Evolutionary conservation across 495 filamentous ascomycete genomes (phyloP).

Genomic region (Hypoxylon cercidicola): DNA sequence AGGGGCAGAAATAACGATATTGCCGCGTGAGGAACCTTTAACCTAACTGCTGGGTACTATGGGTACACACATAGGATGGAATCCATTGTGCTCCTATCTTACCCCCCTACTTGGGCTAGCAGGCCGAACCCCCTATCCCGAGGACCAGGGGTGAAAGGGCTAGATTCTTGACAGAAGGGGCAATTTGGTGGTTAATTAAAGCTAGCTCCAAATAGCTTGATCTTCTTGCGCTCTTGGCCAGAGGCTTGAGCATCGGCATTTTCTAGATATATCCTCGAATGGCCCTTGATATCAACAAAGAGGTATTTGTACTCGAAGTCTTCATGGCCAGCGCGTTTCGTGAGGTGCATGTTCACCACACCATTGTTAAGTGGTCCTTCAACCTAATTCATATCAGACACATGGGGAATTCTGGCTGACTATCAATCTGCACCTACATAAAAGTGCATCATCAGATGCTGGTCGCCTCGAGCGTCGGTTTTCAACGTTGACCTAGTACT

Average conservation of each 20-base stretch:
- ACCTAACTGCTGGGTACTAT: not conserved
- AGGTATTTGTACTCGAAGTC: slow-evolving; percentile 86
- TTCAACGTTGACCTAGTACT: slow-evolving; percentile 66
- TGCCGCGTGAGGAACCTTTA: not conserved
- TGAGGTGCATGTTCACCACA: slow-evolving; percentile 79
- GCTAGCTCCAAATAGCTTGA: slow-evolving; percentile 70
- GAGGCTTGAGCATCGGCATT: slow-evolving; percentile 60
- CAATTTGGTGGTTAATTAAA: slow-evolving; percentile 61
- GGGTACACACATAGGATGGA: not conserved
- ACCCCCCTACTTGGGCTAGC: not conserved
- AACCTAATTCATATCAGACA: slow-evolving; percentile 64
- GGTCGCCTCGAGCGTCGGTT: slow-evolving; percentile 77
- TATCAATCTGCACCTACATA: slow-evolving; percentile 65
- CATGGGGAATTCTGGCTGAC: not conserved
- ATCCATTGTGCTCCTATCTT: not conserved
- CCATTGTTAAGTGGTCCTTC: slow-evolving; percentile 83
- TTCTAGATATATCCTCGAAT: slow-evolving; percentile 70
- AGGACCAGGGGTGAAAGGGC: too few relatives aligned
- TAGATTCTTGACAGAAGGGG: not conserved
- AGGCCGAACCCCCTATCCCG: not conserved
- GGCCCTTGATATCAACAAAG: slow-evolving; percentile 76
- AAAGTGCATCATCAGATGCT: slow-evolving; percentile 90
- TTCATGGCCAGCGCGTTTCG: slow-evolving; percentile 64
- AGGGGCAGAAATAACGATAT: not conserved
- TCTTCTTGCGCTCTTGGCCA: slow-evolving; percentile 49